A percentile compares a stretch with the other conserved stretches of the same genome.
phyloP scores from a whole-genome alignment of 2,329 filamentous ascomycete species.

The Aspergillus transmontanensis region DNA sequence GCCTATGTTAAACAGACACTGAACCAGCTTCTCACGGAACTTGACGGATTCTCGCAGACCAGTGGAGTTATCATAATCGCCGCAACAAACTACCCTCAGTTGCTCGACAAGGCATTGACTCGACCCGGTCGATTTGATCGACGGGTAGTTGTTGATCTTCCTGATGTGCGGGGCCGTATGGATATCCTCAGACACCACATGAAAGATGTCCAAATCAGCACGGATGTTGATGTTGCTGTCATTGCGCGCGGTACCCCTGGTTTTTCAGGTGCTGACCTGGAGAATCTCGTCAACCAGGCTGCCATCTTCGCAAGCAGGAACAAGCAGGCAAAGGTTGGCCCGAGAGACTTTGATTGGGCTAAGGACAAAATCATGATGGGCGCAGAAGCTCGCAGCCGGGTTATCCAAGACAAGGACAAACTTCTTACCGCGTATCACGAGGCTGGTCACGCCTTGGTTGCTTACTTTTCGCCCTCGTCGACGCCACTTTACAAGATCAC shows the following conservation, averaged over 20 bases:
- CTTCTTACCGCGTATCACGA: conserved; percentile 95
- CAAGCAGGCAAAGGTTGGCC: conserved; percentile 73
- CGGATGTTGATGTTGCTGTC: conserved; percentile 79
- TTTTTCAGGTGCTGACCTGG: conserved; percentile 91
- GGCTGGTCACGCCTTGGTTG: conserved; percentile 90
- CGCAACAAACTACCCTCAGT: conserved; percentile 92
- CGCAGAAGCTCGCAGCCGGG: conserved; percentile 83
- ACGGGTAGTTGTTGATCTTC: conserved; percentile 83
- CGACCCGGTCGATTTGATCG: conserved; percentile 95
- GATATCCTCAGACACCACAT: conserved; percentile 93
- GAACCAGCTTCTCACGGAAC: conserved; percentile 93
- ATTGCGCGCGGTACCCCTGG: conserved; percentile 87
- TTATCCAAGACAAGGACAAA: conserved; percentile 92
- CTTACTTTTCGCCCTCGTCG: conserved; percentile 75
- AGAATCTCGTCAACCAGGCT: conserved; percentile 96
- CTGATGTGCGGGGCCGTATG: conserved; percentile 89
- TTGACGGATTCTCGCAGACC: conserved; percentile 95
- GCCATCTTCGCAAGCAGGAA: conserved; percentile 91
- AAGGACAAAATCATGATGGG: conserved; percentile 99
- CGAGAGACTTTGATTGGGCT: conserved; percentile 90
- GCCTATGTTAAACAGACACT: conserved; percentile 96
- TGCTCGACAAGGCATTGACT: conserved; percentile 91
- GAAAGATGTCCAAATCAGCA: conserved; percentile 79
- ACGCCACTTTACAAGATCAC: conserved; percentile 94
- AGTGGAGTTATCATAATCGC: conserved; percentile 94